These are phyloP conservation scores for Stagonosporopsis vannaccii DNA, from an alignment of 2,329 filamentous ascomycete genomes.

Conservation along the genomic window DNA sequence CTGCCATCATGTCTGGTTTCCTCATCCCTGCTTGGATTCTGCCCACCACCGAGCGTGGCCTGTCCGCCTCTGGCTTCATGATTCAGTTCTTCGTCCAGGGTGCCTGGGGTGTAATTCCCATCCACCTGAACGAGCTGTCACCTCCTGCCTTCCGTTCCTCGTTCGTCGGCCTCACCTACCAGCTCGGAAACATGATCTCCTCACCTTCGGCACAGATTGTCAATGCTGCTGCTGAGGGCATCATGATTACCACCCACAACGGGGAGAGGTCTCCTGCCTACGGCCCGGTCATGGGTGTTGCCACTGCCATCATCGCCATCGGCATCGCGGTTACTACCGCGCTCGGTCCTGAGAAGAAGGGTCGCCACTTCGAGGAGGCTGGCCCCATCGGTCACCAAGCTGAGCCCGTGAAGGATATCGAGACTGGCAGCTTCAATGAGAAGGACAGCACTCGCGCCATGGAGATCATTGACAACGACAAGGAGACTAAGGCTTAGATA, in stretches of 20 bases:
- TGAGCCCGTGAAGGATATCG: constrained; percentile 39
- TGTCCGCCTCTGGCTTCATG: constrained; percentile 72
- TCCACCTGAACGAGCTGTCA: constrained; percentile 77
- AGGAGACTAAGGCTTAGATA: constrained; percentile 16
- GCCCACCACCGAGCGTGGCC: constrained; percentile 63
- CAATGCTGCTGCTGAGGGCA: constrained; percentile 71
- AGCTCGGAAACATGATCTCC: constrained; percentile 77
- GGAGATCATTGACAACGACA: constrained; percentile 29
- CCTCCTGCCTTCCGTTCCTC: constrained; percentile 74
- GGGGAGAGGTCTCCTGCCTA: constrained; percentile 72
- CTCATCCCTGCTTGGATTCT: constrained; percentile 77
- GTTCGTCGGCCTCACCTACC: constrained; percentile 75
- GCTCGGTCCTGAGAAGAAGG: constrained; percentile 77
- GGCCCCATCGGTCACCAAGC: constrained; percentile 57
- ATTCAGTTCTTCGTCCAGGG: constrained; percentile 65
- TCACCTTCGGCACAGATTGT: constrained; percentile 79
- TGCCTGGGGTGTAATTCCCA: constrained; percentile 58
- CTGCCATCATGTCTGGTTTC: constrained; percentile 65
- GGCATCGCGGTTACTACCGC: constrained; percentile 74
- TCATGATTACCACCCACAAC: constrained; percentile 57
- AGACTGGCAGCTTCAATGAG: constrained; percentile 40
- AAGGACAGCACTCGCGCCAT: constrained; percentile 32
- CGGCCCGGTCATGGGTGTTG: constrained; percentile 77
- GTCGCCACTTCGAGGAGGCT: constrained; percentile 71
- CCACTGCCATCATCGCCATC: constrained; percentile 76